phyloP scores from a whole-genome alignment of 2,329 filamentous ascomycete genomes.

The Fusarium illudens region DNA sequence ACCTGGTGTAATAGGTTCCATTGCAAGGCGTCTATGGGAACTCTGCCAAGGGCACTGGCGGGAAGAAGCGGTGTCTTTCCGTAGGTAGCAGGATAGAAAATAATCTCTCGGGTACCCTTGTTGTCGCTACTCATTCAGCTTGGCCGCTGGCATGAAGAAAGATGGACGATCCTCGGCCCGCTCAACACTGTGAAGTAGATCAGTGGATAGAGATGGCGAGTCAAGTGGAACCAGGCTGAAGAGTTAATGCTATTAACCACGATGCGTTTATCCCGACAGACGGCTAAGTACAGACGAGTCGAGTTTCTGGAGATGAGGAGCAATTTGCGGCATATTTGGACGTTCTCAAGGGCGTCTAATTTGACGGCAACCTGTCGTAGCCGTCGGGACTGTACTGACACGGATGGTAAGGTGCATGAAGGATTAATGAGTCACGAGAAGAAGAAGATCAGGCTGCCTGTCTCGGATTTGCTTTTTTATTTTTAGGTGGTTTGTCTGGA shows the following conservation, averaged over 20 bases:
- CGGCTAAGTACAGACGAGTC: neutral
- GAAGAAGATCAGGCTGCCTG: neutral
- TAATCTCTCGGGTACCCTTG: neutral
- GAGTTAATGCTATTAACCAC: neutral
- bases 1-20: conserved; percentile 1
- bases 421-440: neutral
- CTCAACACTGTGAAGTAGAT: neutral
- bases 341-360: neutral
- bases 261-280: neutral
- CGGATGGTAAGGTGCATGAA: conserved; percentile 6
- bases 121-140: neutral
- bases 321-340: conserved; percentile 11
- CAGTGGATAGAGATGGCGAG: neutral
- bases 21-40: conserved; percentile 11
- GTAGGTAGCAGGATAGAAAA: neutral
- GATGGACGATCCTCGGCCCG: neutral
- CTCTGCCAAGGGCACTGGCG: conserved; percentile 1
- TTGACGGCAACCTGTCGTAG: neutral
- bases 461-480: neutral
- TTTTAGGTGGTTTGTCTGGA: neutral
- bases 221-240: conserved; percentile 7
- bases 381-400: neutral
- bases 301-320: conserved; percentile 1
- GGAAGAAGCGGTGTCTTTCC: neutral
- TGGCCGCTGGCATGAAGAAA: neutral